A percentile compares a stretch with the other conserved stretches of the same genome.
Evolutionary conservation across 1,284 basidiomycete species (phyloP).

Genomic region (Tausonia pullulans): DNA sequence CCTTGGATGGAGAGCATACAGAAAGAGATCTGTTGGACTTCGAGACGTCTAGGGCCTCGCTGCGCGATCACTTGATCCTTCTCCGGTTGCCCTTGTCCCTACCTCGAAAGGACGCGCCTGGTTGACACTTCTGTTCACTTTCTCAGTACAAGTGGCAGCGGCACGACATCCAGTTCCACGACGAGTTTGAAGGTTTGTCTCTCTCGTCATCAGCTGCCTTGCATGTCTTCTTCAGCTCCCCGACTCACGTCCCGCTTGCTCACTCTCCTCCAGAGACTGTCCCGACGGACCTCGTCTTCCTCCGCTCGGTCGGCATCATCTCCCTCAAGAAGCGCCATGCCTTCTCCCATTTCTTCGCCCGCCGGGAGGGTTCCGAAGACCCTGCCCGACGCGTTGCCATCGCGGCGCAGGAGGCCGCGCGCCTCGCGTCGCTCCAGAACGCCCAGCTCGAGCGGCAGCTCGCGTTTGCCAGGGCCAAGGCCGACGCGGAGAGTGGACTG

Average conservation of each 20-base stretch:
- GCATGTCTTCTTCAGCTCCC: background rate
- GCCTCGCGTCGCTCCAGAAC: background rate
- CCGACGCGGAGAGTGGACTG: conserved; percentile 3
- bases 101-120: too few species aligned
- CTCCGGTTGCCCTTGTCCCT: too few species aligned
- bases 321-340: conserved; percentile 1
- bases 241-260: background rate
- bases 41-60: too few species aligned
- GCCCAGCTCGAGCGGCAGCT: background rate
- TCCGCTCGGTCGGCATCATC: background rate
- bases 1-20: too few species aligned
- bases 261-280: background rate
- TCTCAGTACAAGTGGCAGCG: background rate
- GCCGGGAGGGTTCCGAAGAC: background rate
- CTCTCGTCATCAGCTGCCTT: background rate
- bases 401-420: conserved; percentile 1
- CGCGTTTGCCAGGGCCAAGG: background rate
- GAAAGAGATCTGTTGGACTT: too few species aligned
- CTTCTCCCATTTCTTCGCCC: background rate
- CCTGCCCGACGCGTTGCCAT: background rate
- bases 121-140: background rate
- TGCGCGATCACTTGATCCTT: too few species aligned
- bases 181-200: conserved; percentile 6
- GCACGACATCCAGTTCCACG: background rate
- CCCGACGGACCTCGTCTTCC: conserved; percentile 4